These are phyloP conservation scores for Stromatinia cepivora DNA, from an alignment of 2,329 filamentous ascomycete genomes.

Conservation along the genomic window DNA sequence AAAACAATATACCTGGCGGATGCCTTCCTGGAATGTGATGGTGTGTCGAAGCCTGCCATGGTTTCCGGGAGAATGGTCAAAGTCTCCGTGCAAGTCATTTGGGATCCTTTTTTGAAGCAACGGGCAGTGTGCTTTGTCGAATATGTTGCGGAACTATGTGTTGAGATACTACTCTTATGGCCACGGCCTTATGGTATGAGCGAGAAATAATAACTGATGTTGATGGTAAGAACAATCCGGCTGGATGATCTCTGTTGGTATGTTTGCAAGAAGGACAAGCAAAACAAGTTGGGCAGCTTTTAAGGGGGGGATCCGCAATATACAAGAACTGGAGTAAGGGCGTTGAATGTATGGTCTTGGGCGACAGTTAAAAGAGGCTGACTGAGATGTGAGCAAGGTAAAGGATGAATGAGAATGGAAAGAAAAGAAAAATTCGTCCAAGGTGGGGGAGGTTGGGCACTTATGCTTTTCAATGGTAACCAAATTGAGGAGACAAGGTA, in stretches of 20 bases:
- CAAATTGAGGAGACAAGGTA: constrained; percentile 18
- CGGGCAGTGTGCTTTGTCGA: constrained; percentile 25
- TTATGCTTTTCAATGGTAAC: constrained; percentile 34
- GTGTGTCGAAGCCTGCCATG: constrained; percentile 39
- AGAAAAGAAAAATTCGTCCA: constrained; percentile 27
- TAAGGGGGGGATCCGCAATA: constrained; percentile 20
- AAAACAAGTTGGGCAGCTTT: constrained; percentile 21
- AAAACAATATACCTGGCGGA: constrained; percentile 41
- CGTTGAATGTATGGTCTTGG: constrained; percentile 26
- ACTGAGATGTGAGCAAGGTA: constrained; percentile 20
- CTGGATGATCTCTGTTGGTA: constrained; percentile 23
- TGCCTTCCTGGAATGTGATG: constrained; percentile 37
- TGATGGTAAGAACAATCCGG: constrained; percentile 21
- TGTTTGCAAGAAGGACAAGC: constrained; percentile 25
- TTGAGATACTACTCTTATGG: constrained; percentile 28
- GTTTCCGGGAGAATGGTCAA: constrained; percentile 38
- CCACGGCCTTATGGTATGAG: constrained; percentile 29
- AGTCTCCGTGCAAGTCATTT: constrained; percentile 41
- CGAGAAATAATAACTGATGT: constrained; percentile 24
- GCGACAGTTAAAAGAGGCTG: constrained; percentile 26
- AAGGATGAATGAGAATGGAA: constrained; percentile 28
- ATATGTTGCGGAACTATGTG: constrained; percentile 14
- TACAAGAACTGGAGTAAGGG: constrained; percentile 19
- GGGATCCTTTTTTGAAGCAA: constrained; percentile 27
- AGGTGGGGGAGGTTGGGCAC: constrained; percentile 32